phyloP scores from a whole-genome alignment of 805 yeast species.

The Myxozyma geophila region DNA sequence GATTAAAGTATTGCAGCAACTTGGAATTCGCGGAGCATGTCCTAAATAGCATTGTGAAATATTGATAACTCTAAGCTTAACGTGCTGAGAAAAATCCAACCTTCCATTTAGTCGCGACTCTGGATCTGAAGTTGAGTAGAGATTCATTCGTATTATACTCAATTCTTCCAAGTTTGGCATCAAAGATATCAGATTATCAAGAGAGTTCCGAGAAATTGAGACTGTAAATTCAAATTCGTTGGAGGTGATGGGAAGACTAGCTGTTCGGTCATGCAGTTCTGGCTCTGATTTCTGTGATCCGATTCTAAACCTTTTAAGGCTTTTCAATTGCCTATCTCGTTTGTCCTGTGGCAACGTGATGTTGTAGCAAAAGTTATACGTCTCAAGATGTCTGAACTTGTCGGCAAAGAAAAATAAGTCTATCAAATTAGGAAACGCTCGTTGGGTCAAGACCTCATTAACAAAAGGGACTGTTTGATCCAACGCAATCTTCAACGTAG shows the following conservation, averaged over 20 bases:
- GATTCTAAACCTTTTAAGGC: slow-evolving; percentile 4
- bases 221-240: background rate
- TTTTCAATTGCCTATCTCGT: background rate
- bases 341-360: background rate
- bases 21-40: slow-evolving; percentile 1
- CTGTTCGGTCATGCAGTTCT: slow-evolving; percentile 6
- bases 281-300: slow-evolving; percentile 12
- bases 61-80: slow-evolving; percentile 3
- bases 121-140: background rate
- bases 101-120: background rate
- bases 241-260: background rate
- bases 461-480: slow-evolving; percentile 13
- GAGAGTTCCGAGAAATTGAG: background rate
- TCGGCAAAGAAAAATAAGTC: slow-evolving; percentile 11
- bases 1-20: slow-evolving; percentile 7
- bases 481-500: slow-evolving; percentile 10
- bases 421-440: background rate
- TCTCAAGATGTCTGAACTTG: background rate
- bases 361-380: background rate
- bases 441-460: background rate
- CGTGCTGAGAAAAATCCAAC: background rate
- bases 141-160: background rate
- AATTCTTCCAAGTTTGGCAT: slow-evolving; percentile 19
- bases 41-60: slow-evolving; percentile 15
- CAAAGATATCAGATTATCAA: slow-evolving; percentile 1